phyloP scores from a whole-genome alignment of 106 monocot species.

The Posidonia australis region DNA sequence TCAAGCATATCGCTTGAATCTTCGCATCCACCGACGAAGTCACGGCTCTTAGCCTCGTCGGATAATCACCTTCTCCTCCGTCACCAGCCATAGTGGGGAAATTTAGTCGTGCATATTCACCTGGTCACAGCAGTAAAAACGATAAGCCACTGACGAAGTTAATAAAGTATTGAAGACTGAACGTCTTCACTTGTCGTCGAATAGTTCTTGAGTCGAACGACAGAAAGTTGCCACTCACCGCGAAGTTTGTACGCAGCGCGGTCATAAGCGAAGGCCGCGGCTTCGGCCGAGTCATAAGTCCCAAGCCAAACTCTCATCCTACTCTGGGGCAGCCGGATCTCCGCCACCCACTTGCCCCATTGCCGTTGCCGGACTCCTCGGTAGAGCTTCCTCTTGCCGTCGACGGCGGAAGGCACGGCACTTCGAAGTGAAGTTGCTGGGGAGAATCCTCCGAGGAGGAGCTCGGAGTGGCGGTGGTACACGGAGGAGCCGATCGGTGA shows the following conservation, averaged over 20 bases:
- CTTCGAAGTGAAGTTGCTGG: background rate
- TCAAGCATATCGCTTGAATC: slow-evolving; percentile 66
- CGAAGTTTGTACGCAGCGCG: slow-evolving; percentile 79
- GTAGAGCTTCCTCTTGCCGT: slow-evolving; percentile 27
- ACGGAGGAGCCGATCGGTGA: slow-evolving; percentile 37
- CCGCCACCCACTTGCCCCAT: slow-evolving; percentile 93
- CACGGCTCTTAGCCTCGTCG: slow-evolving; percentile 26
- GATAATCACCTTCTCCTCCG: slow-evolving; percentile 11
- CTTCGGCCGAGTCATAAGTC: slow-evolving; percentile 73
- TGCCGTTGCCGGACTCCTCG: slow-evolving; percentile 35
- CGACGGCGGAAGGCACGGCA: background rate
- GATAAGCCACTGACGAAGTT: background rate
- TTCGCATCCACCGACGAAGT: slow-evolving; percentile 59
- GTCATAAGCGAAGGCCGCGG: slow-evolving; percentile 86
- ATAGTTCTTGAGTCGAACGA: too few species aligned
- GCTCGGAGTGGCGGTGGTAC: slow-evolving; percentile 49
- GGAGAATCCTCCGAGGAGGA: background rate
- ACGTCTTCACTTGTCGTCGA: background rate
- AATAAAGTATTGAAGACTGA: background rate
- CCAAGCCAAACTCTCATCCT: slow-evolving; percentile 79
- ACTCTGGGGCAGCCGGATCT: slow-evolving; percentile 85
- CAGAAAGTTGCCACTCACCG: slow-evolving; percentile 30
- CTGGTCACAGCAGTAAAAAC: too few species aligned
- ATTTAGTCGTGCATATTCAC: slow-evolving; percentile 64
- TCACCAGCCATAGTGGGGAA: slow-evolving; percentile 37